Evolutionary conservation across 2,329 filamentous ascomycete species (phyloP).

Genomic region (Periconia sp.): DNA sequence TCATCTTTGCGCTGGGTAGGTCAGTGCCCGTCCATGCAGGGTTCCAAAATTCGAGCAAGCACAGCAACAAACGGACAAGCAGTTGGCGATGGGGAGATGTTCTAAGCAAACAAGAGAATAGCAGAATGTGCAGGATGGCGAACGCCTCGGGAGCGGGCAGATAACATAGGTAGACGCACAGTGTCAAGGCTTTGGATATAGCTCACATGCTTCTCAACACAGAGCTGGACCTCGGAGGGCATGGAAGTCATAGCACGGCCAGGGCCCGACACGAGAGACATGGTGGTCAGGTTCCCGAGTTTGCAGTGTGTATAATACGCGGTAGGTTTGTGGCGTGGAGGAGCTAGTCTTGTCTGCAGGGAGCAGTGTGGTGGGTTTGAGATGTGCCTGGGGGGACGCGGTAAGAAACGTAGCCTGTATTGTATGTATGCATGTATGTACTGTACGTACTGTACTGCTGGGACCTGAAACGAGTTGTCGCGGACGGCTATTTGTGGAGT

Average conservation of each 20-base stretch:
- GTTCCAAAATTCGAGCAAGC: slow-evolving; percentile 9
- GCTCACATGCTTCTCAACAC: slow-evolving; percentile 72
- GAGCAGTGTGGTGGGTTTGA: neutral
- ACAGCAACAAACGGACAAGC: slow-evolving; percentile 1
- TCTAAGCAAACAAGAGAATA: neutral
- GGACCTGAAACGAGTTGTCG: slow-evolving; percentile 21
- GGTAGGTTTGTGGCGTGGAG: slow-evolving; percentile 1
- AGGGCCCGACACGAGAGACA: slow-evolving; percentile 64
- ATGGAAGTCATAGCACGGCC: slow-evolving; percentile 52
- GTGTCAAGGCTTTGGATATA: slow-evolving; percentile 94
- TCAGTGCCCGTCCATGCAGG: slow-evolving; percentile 37
- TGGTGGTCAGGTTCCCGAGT: slow-evolving; percentile 28
- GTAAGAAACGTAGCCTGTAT: too few relatives aligned
- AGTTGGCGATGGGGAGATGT: neutral
- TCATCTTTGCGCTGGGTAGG: slow-evolving; percentile 76
- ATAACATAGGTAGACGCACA: slow-evolving; percentile 51
- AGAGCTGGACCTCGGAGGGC: slow-evolving; percentile 54
- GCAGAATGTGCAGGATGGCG: slow-evolving; percentile 7
- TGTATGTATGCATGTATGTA: too few relatives aligned
- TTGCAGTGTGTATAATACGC: neutral
- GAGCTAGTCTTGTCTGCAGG: neutral
- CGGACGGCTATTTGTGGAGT: too few relatives aligned
- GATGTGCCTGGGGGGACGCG: neutral
- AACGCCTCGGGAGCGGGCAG: slow-evolving; percentile 2
- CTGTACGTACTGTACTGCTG: slow-evolving; percentile 4